Evolutionary conservation across 2,329 filamentous ascomycete genomes (phyloP).

Genomic region (Blastomyces percursus): DNA sequence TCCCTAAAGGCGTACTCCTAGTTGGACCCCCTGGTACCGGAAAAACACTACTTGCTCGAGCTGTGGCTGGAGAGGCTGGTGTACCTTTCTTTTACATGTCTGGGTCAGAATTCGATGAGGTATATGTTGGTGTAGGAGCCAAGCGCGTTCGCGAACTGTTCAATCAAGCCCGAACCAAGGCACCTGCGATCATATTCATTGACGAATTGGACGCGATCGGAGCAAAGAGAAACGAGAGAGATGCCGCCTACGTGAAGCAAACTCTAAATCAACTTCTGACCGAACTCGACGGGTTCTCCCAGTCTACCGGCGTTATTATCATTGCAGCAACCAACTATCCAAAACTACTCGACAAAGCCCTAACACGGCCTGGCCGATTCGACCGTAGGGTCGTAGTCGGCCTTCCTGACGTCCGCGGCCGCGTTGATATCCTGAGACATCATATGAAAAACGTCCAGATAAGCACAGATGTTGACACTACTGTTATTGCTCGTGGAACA

Average conservation of each 20-base stretch:
- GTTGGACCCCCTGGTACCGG: conserved; percentile 94
- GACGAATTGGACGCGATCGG: conserved; percentile 92
- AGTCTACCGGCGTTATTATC: conserved; percentile 88
- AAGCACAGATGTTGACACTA: conserved; percentile 66
- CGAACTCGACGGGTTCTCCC: conserved; percentile 92
- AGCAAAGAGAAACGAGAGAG: conserved; percentile 81
- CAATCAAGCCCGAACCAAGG: conserved; percentile 66
- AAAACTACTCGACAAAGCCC: conserved; percentile 82
- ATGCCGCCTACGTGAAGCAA: conserved; percentile 92
- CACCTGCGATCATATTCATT: conserved; percentile 89
- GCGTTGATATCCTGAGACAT: conserved; percentile 84
- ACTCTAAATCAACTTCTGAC: conserved; percentile 95
- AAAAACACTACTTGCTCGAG: conserved; percentile 89
- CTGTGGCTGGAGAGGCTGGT: conserved; percentile 90
- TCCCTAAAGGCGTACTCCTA: conserved; percentile 91
- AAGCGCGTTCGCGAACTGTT: conserved; percentile 96
- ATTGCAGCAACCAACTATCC: conserved; percentile 95
- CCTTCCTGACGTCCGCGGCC: conserved; percentile 84
- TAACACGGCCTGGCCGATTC: conserved; percentile 89
- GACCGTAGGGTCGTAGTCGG: conserved; percentile 84
- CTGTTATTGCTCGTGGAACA: conserved; percentile 74
- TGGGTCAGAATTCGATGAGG: conserved; percentile 94
- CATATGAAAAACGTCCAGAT: conserved; percentile 87
- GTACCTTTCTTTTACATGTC: conserved; percentile 99
- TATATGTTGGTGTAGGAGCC: conserved; percentile 93